Percentiles rank a stretch among this genome's conserved stretches.
phyloP scores from a whole-genome alignment of 345 rosid species.

The Lepidium didymum region DNA sequence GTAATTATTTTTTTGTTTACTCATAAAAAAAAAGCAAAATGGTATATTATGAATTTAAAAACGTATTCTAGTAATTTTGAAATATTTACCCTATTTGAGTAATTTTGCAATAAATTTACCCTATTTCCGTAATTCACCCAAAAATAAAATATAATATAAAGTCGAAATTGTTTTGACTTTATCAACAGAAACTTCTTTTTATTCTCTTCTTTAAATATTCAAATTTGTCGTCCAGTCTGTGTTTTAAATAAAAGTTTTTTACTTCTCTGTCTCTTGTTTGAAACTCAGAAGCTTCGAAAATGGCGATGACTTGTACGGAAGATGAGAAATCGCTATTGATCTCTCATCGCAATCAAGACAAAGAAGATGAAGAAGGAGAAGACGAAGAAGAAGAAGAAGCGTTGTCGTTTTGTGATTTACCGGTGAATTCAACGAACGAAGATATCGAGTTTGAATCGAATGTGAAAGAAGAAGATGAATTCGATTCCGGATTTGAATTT shows the following conservation, averaged over 20 bases:
- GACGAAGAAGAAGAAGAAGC: conserved; percentile 49
- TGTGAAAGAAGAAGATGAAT: conserved; percentile 36
- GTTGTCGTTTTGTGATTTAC: conserved; percentile 62
- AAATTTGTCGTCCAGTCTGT: conserved; percentile 9
- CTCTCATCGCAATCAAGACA: conserved; percentile 1
- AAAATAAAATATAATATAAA: not conserved
- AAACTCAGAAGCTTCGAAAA: conserved; percentile 23
- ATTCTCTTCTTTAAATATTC: conserved; percentile 18
- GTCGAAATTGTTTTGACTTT: conserved; percentile 14
- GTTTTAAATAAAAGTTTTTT: conserved; percentile 13
- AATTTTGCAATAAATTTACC: too few species aligned
- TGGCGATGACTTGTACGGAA: conserved; percentile 28
- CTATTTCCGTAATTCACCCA: too few species aligned
- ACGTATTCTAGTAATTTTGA: too few species aligned
- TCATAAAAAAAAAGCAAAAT: too few species aligned
- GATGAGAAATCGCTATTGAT: conserved; percentile 20
- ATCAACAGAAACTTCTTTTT: conserved; percentile 5
- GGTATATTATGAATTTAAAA: too few species aligned
- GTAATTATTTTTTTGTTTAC: too few species aligned
- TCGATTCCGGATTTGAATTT: conserved; percentile 38
- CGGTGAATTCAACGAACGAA: conserved; percentile 29
- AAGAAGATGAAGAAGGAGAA: not conserved
- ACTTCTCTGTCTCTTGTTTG: conserved; percentile 31
- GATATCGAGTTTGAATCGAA: not conserved
- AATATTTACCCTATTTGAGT: too few species aligned